phyloP scores from a whole-genome alignment of 2,329 filamentous ascomycete genomes.

The Cladophialophora yegresii region DNA sequence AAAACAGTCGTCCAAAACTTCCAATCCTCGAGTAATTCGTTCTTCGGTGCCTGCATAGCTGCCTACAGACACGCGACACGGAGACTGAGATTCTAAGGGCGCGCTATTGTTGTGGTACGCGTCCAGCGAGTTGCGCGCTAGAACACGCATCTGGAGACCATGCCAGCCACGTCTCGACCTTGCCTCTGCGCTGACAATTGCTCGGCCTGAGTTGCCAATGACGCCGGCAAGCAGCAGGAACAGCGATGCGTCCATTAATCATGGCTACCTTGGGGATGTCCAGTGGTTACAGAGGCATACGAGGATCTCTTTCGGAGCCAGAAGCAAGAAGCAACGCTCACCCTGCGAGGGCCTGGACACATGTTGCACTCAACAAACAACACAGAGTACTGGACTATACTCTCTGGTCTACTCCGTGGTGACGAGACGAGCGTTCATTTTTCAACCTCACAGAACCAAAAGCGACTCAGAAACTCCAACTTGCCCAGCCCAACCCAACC shows the following conservation, averaged over 20 bases:
- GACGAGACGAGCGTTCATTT: not conserved
- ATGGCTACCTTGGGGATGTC: no score
- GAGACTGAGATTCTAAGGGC: not conserved
- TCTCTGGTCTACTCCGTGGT: not conserved
- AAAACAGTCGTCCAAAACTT: slow-evolving; percentile 27
- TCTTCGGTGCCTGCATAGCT: not conserved
- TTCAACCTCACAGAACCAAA: not conserved
- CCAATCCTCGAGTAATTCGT: not conserved
- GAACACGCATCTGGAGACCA: slow-evolving; percentile 4
- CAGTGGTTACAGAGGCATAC: not conserved
- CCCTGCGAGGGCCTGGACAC: not conserved
- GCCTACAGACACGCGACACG: not conserved
- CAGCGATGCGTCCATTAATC: no score
- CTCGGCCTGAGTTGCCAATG: not conserved
- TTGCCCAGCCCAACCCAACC: not conserved
- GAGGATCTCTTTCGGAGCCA: not conserved
- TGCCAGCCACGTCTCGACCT: not conserved
- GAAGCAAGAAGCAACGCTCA: not conserved
- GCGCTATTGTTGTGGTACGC: slow-evolving; percentile 28
- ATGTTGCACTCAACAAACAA: not conserved
- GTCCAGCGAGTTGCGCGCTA: slow-evolving; percentile 23
- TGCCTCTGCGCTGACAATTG: not conserved
- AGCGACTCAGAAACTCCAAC: not conserved
- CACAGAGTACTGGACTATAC: not conserved
- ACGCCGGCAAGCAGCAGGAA: not conserved